A percentile compares a stretch with the other conserved stretches of the same genome.
These are phyloP conservation scores for Pythium angustatum DNA, from an alignment of 352 stramenopile genomes.

Conservation along the genomic window DNA sequence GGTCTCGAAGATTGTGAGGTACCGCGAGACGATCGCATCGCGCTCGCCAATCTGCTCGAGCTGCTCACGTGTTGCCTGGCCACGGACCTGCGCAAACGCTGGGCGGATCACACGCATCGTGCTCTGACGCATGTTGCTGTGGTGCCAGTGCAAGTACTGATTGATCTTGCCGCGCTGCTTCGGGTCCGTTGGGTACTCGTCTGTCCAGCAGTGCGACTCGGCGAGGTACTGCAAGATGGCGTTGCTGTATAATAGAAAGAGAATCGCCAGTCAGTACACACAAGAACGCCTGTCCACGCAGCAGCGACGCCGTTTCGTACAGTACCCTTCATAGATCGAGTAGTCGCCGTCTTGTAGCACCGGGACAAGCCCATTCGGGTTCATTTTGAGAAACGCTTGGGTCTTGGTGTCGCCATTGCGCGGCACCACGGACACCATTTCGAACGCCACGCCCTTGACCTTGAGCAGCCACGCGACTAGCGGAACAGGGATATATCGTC, in stretches of 20 bases:
- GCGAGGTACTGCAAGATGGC: constrained; percentile 57
- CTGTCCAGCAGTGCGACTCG: constrained; percentile 51
- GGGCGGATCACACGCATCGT: constrained; percentile 29
- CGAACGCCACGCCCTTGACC: constrained; percentile 41
- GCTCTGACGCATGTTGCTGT: constrained; percentile 51
- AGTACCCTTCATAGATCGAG: constrained; percentile 49
- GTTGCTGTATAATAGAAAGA: no score
- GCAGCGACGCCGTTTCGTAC: no score
- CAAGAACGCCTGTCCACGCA: no score
- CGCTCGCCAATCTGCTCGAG: constrained; percentile 18
- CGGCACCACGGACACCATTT: constrained; percentile 35
- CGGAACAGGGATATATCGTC: not conserved
- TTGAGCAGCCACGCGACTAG: constrained; percentile 40
- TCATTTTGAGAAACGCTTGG: constrained; percentile 44
- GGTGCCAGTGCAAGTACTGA: constrained; percentile 77
- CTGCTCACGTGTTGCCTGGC: constrained; percentile 6
- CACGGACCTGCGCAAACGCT: not conserved
- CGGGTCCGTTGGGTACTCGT: constrained; percentile 45
- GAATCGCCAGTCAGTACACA: no score
- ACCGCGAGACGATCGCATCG: constrained; percentile 19
- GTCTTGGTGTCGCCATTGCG: constrained; percentile 1
- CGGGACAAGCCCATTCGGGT: constrained; percentile 52
- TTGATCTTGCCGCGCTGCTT: constrained; percentile 53
- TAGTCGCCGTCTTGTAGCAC: constrained; percentile 57
- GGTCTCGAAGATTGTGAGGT: constrained; percentile 34